Evolutionary conservation across 169 alveolate species (phyloP), one percentile per base, ranked within the genome.

Genomic region (Eimeria maxima): DNA sequence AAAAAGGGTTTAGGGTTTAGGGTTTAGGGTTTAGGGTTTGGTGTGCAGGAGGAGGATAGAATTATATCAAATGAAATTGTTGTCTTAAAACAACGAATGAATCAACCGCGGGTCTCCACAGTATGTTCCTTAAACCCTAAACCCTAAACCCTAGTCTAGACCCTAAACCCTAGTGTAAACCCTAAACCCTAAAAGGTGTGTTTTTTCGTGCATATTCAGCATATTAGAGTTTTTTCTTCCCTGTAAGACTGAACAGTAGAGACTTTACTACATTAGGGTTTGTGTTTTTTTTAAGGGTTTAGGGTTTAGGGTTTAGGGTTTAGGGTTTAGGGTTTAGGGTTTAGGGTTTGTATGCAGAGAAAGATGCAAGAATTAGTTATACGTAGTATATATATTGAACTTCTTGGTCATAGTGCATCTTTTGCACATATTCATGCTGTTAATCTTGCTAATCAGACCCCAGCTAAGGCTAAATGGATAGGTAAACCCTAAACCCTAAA

Each of bases 401-500:
- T 99, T 99, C 97, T 98, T 18, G 99, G 99, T 14, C 99, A 99
- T 96, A 99, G 99, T 95, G 99, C 99, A 44, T 91, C 99, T 45
- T 98, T 98, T 95, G 98, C 99, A 20, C 99, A 99, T 93, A 98
- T 99, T 76, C 98, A 98, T 80, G 99, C 99, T 3, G 99, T 99
- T 53, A 98, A 99, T 93, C 96, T 98, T 95, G 97, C 99, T 3
- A 97, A 98, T 94, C 98, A 98, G 89, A 97, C 97, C 96, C 97
- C 97, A 95, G 92, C 98, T 42, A 94, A 97, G 84, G 96, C 97
- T 47, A 99, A 99, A 95, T 96, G 99, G 95, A 97, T 98, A 38
- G 97, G 96, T 95, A 29, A 90, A 14, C 10, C n/a, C 33, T 57
- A 76, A 65, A 67, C 76, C 74, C 73, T 57, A 47, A 27, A 50